Percentiles rank a stretch among this genome's conserved stretches.
Evolutionary conservation across 2,329 filamentous ascomycete species (phyloP).

Genomic region (Aspergillus terreus): DNA sequence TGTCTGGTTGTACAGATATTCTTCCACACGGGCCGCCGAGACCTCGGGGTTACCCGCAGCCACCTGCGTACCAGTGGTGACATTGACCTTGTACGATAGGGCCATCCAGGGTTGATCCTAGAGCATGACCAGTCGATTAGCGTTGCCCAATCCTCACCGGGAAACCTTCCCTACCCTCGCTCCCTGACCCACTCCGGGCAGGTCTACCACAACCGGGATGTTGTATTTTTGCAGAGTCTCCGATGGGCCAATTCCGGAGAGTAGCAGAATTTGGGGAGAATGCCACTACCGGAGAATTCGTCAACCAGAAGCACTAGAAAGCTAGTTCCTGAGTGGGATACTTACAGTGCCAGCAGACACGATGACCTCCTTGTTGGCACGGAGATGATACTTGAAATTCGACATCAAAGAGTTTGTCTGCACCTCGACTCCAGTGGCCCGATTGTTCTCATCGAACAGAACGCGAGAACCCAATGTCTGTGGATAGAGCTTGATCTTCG

Average conservation of each 20-base stretch:
- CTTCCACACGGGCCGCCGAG: background rate
- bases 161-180: too few species aligned
- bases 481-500: slow-evolving; percentile 37
- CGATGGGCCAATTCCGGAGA: slow-evolving; percentile 45
- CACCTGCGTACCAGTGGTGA: slow-evolving; percentile 21
- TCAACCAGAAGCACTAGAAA: slow-evolving; percentile 35
- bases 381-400: slow-evolving; percentile 36
- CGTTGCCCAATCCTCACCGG: too few species aligned
- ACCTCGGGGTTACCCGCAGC: background rate
- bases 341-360: slow-evolving; percentile 40
- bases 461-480: slow-evolving; percentile 42
- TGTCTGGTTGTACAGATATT: background rate
- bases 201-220: slow-evolving; percentile 10
- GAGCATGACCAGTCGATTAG: too few species aligned
- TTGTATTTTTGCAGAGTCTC: slow-evolving; percentile 11
- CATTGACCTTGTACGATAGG: slow-evolving; percentile 42
- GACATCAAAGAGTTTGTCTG: slow-evolving; percentile 9
- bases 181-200: slow-evolving; percentile 28
- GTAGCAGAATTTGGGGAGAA: slow-evolving; percentile 48
- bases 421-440: slow-evolving; percentile 44
- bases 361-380: slow-evolving; percentile 45
- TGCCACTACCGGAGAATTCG: too few species aligned
- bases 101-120: too few species aligned
- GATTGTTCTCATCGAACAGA: slow-evolving; percentile 44
- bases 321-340: slow-evolving; percentile 11